Conservation (phyloP, 257 asterid species). For the Agastache rugosa region DNA sequence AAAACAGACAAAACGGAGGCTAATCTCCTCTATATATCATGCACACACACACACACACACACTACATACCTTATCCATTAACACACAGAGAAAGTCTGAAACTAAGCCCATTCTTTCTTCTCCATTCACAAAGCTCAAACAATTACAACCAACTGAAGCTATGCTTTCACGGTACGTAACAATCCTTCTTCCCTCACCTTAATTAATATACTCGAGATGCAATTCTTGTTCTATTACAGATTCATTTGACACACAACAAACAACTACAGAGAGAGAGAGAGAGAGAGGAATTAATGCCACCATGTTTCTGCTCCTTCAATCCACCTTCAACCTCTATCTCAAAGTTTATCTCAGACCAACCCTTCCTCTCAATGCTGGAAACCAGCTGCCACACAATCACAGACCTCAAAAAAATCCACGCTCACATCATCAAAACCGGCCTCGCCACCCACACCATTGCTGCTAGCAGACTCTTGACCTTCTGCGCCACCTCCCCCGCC, state of each 20-base stretch:
- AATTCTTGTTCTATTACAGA: constrained; percentile 18
- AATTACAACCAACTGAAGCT: constrained; percentile 8
- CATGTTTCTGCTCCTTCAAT: constrained; percentile 68
- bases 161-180: constrained; percentile 38
- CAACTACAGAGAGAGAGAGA: neutral
- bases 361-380: constrained; percentile 67
- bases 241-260: neutral
- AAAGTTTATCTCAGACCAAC: constrained; percentile 74
- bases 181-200: constrained; percentile 3
- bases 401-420: constrained; percentile 68
- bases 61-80: constrained; percentile 40
- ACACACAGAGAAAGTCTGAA: neutral
- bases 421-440: constrained; percentile 76
- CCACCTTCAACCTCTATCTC: constrained; percentile 79
- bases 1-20: neutral
- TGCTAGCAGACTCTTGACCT: constrained; percentile 65
- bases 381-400: constrained; percentile 54
- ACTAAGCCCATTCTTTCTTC: constrained; percentile 2
- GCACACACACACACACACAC: neutral
- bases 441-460: constrained; percentile 56
- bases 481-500: constrained; percentile 51
- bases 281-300: constrained; percentile 44
- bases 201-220: neutral
- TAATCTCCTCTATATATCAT: neutral
- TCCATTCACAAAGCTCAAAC: constrained; percentile 21